These are phyloP conservation scores for Aspergillus carlsbadensis DNA, from an alignment of 495 filamentous ascomycete genomes.

Conservation along the genomic window DNA sequence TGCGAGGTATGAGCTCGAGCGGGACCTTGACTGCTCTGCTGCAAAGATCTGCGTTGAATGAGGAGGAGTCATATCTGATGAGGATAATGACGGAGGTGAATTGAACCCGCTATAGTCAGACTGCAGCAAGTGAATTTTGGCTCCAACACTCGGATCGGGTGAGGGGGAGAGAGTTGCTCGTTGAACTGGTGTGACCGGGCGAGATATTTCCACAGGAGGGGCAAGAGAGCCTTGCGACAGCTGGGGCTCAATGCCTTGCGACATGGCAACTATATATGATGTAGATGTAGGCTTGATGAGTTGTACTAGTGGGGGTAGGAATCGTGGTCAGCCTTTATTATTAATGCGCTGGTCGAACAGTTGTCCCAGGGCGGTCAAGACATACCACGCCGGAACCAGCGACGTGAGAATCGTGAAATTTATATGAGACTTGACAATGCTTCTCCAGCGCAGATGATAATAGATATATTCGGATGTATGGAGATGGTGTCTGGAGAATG, in stretches of 20 bases:
- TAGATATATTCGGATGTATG: not conserved
- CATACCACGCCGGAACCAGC: constrained; percentile 28
- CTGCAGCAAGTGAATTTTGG: constrained; percentile 29
- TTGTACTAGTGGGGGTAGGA: constrained; percentile 22
- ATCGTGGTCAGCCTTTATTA: not conserved
- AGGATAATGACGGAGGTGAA: constrained; percentile 41
- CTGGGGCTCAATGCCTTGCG: constrained; percentile 29
- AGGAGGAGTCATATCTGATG: constrained; percentile 66
- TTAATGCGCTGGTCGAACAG: constrained; percentile 15
- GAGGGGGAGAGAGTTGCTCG: constrained; percentile 43
- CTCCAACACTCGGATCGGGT: constrained; percentile 35
- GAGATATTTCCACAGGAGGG: constrained; percentile 40
- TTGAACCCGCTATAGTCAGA: constrained; percentile 34
- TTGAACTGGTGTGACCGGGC: constrained; percentile 35
- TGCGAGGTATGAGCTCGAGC: constrained; percentile 46
- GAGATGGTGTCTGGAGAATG: not conserved
- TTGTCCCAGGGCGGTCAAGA: constrained; percentile 22
- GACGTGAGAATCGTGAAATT: not conserved
- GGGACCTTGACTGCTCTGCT: constrained; percentile 39
- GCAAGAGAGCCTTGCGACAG: constrained; percentile 39
- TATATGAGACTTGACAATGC: constrained; percentile 1
- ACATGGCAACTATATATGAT: constrained; percentile 30
- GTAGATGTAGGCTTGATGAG: not conserved
- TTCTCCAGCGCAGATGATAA: not conserved
- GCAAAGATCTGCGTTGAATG: constrained; percentile 66